These are phyloP conservation scores for Aspergillus leporis DNA, from an alignment of 495 filamentous ascomycete genomes.

Conservation along the genomic window DNA sequence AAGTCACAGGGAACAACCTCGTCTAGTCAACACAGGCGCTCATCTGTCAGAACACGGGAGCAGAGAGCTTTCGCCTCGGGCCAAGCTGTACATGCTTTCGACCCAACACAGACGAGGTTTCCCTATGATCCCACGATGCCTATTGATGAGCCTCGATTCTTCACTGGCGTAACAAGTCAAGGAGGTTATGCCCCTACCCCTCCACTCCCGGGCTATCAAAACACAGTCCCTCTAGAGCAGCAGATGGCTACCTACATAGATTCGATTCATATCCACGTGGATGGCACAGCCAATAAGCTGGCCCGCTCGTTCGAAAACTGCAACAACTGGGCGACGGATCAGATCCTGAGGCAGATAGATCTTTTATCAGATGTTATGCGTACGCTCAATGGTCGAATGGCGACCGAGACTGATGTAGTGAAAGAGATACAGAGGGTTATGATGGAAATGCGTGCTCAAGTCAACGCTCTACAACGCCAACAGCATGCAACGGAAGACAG, in stretches of 20 bases:
- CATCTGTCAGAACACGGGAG: constrained; percentile 1
- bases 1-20: constrained; percentile 14
- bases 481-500: constrained; percentile 14
- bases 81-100: neutral
- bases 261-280: constrained; percentile 25
- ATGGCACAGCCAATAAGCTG: constrained; percentile 13
- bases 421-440: constrained; percentile 14
- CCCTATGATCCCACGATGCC: neutral
- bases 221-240: constrained; percentile 27
- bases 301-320: constrained; percentile 18
- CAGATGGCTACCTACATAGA: constrained; percentile 20
- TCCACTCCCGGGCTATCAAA: constrained; percentile 26
- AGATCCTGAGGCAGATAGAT: constrained; percentile 22
- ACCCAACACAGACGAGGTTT: neutral
- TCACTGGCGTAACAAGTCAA: constrained; percentile 18
- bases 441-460: constrained; percentile 13
- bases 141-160: constrained; percentile 1
- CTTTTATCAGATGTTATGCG: constrained; percentile 15
- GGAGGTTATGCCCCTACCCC: constrained; percentile 29
- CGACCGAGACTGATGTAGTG: constrained; percentile 12
- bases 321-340: constrained; percentile 24
- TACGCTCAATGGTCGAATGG: constrained; percentile 14
- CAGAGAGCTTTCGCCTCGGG: neutral
- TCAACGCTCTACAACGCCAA: constrained; percentile 15
- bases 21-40: constrained; percentile 1